These are phyloP conservation scores for Pholiota molesta DNA, from an alignment of 768 basidiomycete genomes.

Conservation along the genomic window DNA sequence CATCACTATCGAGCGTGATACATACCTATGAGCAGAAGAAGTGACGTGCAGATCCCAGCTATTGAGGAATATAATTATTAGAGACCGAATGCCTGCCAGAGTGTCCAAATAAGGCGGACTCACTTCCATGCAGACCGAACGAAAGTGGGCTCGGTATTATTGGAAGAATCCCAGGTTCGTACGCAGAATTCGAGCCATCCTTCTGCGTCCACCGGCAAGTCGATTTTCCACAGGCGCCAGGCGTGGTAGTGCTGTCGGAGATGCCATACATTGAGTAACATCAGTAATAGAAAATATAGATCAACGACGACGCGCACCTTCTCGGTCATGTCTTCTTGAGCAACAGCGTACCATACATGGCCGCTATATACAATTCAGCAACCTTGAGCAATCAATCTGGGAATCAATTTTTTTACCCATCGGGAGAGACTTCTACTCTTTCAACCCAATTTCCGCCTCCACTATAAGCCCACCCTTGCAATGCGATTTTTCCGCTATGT, in stretches of 20 bases:
- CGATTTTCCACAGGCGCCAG: slow-evolving; percentile 18
- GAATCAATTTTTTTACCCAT: slow-evolving; percentile 6
- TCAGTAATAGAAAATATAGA: too few species aligned
- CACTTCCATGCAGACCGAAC: slow-evolving; percentile 21
- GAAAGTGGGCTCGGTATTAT: slow-evolving; percentile 19
- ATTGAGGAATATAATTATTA: background rate
- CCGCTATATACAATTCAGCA: background rate
- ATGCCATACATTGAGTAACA: too few species aligned
- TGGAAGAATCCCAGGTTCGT: slow-evolving; percentile 18
- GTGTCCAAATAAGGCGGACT: background rate
- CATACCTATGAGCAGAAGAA: slow-evolving; percentile 11
- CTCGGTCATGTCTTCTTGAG: slow-evolving; percentile 17
- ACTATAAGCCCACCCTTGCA: slow-evolving; percentile 19
- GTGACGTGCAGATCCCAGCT: slow-evolving; percentile 20
- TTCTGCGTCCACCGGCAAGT: slow-evolving; percentile 18
- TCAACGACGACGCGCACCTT: slow-evolving; percentile 1
- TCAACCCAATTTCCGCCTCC: slow-evolving; percentile 21
- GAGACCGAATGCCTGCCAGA: background rate
- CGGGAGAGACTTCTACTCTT: slow-evolving; percentile 19
- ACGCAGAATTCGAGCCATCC: slow-evolving; percentile 19
- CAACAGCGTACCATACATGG: slow-evolving; percentile 17
- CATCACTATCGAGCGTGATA: background rate
- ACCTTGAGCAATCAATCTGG: background rate
- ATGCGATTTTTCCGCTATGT: slow-evolving; percentile 10
- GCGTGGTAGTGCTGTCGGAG: slow-evolving; percentile 12